These are phyloP conservation scores for Exophiala sp. DNA, from an alignment of 2,329 filamentous ascomycete species.

Conservation along the genomic window DNA sequence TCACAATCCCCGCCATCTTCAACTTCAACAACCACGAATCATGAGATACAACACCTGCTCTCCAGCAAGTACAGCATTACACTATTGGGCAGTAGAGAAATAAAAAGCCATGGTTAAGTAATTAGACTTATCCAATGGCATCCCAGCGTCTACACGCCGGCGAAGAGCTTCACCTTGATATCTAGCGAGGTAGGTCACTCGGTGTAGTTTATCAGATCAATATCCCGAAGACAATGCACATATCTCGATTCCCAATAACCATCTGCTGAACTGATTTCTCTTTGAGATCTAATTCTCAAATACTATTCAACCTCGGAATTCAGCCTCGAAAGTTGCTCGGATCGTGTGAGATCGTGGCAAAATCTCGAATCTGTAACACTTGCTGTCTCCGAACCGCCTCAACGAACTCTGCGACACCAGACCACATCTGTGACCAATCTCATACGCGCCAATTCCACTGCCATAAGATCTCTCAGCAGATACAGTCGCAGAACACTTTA, in stretches of 20 bases:
- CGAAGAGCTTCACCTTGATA: slow-evolving; percentile 1
- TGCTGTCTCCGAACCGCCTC: slow-evolving; percentile 23
- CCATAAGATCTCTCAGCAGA: slow-evolving; percentile 12
- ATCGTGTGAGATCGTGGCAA: neutral
- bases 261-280: neutral
- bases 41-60: slow-evolving; percentile 8
- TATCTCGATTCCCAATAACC: slow-evolving; percentile 2
- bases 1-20: slow-evolving; percentile 11
- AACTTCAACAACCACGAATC: slow-evolving; percentile 13
- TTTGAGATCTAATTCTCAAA: neutral
- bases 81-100: slow-evolving; percentile 13
- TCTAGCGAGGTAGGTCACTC: neutral
- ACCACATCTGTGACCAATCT: slow-evolving; percentile 24
- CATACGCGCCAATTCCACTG: slow-evolving; percentile 23
- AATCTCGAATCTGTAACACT: slow-evolving; percentile 19
- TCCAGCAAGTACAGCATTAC: slow-evolving; percentile 10
- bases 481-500: slow-evolving; percentile 19
- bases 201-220: neutral
- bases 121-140: slow-evolving; percentile 9
- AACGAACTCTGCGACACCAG: slow-evolving; percentile 19
- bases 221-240: slow-evolving; percentile 4
- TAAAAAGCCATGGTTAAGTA: neutral
- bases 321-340: neutral
- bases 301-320: neutral
- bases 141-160: slow-evolving; percentile 6